A percentile compares a stretch with the other conserved stretches of the same genome.
phyloP scores from a whole-genome alignment of 148 eudicot genomes.

The Rhododendron kiyosumense region DNA sequence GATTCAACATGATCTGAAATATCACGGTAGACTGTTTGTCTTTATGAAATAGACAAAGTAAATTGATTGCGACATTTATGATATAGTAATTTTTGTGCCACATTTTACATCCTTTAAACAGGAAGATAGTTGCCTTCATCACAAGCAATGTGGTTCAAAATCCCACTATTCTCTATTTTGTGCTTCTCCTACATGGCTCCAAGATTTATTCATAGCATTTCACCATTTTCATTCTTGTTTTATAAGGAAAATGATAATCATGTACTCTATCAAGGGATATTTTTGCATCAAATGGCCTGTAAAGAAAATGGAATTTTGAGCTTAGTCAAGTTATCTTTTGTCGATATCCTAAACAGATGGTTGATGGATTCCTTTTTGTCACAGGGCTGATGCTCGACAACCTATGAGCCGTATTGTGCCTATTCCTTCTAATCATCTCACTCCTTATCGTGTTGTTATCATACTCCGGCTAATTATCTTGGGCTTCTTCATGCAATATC shows the following conservation, averaged over 20 bases:
- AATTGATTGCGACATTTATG: not conserved
- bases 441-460: conserved; percentile 89
- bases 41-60: not conserved
- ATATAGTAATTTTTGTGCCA: not conserved
- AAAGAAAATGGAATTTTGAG: not conserved
- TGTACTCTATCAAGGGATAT: not conserved
- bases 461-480: conserved; percentile 82
- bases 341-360: not conserved
- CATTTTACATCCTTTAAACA: not conserved
- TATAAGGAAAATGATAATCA: not conserved
- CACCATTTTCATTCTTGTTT: not conserved
- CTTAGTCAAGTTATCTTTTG: not conserved
- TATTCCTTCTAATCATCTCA: conserved; percentile 67
- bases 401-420: conserved; percentile 94
- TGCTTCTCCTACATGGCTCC: not conserved
- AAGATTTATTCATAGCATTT: not conserved
- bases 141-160: not conserved
- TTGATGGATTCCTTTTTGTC: conserved; percentile 18
- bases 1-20: not conserved
- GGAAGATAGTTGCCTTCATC: not conserved
- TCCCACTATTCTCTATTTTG: not conserved
- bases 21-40: not conserved
- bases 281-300: not conserved
- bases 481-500: conserved; percentile 90
- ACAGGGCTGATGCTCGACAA: conserved; percentile 94